These are phyloP conservation scores for Kodamaea neixiangensis DNA, from an alignment of 805 yeast species.

Conservation along the genomic window DNA sequence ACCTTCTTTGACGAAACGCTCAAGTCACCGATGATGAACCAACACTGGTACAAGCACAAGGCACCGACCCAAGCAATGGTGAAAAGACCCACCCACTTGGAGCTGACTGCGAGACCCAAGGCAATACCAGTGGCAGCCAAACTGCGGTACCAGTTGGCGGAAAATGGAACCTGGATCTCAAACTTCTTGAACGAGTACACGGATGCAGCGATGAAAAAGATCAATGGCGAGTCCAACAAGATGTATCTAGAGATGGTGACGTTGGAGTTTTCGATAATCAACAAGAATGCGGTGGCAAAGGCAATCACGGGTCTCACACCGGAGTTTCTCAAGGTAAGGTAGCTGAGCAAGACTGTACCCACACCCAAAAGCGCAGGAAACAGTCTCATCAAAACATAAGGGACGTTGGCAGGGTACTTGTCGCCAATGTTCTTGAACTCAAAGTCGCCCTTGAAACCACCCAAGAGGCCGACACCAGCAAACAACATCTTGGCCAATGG, in stretches of 20 bases:
- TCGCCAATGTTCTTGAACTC: slow-evolving; percentile 68
- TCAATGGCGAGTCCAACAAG: slow-evolving; percentile 71
- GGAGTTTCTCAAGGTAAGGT: slow-evolving; percentile 67
- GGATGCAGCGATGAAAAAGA: slow-evolving; percentile 75
- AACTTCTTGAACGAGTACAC: slow-evolving; percentile 65
- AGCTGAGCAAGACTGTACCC: slow-evolving; percentile 63
- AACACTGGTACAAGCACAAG: slow-evolving; percentile 59
- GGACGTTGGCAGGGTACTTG: slow-evolving; percentile 56
- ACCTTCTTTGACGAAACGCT: slow-evolving; percentile 47
- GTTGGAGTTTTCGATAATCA: slow-evolving; percentile 66
- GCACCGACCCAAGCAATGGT: slow-evolving; percentile 78
- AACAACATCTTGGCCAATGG: slow-evolving; percentile 76
- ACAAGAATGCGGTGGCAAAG: slow-evolving; percentile 53
- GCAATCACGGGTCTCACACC: slow-evolving; percentile 71
- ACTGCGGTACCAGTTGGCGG: slow-evolving; percentile 58
- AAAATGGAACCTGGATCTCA: slow-evolving; percentile 64
- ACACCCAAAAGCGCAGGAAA: slow-evolving; percentile 70
- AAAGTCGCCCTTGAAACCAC: slow-evolving; percentile 74
- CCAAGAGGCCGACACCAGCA: slow-evolving; percentile 67
- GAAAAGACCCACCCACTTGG: slow-evolving; percentile 86
- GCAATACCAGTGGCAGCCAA: slow-evolving; percentile 64
- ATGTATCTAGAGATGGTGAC: slow-evolving; percentile 76
- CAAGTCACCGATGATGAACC: slow-evolving; percentile 76
- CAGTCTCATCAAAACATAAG: slow-evolving; percentile 69
- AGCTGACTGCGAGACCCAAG: slow-evolving; percentile 71